Conservation (phyloP, 495 filamentous ascomycete species). For the Cercophora samala region DNA sequence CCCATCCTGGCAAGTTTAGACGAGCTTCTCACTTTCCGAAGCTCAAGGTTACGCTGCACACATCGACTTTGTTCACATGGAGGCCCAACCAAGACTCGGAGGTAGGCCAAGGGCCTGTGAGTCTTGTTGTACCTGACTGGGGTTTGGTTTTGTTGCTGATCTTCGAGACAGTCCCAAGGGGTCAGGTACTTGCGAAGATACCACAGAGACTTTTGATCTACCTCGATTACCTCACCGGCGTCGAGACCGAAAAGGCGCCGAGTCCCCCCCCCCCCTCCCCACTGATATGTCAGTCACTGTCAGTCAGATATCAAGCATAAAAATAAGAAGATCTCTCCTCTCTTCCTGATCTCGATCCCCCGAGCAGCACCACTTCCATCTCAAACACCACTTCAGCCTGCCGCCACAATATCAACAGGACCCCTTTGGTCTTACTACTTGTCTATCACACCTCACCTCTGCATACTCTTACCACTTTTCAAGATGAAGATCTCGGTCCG, state of each 20-base stretch:
- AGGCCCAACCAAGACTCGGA: too few relatives aligned
- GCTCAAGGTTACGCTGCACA: conserved; percentile 11
- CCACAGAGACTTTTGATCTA: background rate
- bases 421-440: background rate
- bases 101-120: too few relatives aligned
- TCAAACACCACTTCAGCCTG: background rate
- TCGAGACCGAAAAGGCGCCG: conserved; percentile 9
- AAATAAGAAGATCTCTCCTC: background rate
- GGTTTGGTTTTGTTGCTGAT: background rate
- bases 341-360: background rate
- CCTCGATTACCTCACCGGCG: conserved; percentile 2
- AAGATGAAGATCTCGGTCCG: conserved; percentile 4
- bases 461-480: background rate
- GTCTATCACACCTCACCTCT: background rate
- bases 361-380: background rate
- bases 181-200: background rate
- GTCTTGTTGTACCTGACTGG: background rate
- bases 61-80: conserved; percentile 6
- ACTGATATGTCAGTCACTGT: too few relatives aligned
- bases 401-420: background rate
- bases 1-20: conserved; percentile 20
- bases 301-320: background rate
- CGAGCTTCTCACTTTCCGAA: conserved; percentile 8
- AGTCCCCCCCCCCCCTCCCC: too few relatives aligned
- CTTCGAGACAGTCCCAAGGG: background rate